Evolutionary conservation across 2,329 filamentous ascomycete species (phyloP), one percentile per base, ranked within the genome.

Genomic region (Cercospora janseana): DNA sequence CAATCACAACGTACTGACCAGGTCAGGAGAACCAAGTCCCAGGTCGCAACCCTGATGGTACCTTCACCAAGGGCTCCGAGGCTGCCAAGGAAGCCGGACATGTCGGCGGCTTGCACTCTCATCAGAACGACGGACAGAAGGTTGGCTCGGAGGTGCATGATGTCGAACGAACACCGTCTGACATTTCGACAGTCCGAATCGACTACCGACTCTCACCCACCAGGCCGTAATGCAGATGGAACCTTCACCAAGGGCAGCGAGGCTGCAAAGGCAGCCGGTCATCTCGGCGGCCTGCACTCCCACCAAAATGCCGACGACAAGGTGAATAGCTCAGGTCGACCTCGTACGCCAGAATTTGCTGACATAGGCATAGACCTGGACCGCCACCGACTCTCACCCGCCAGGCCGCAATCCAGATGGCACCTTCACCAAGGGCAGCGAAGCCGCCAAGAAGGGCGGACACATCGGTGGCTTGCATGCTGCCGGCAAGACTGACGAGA

Each of bases 1-100:
- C 28, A 12, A 12, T 6, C 6, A 1, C 8, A 13, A 16, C 32
- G 37, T 21, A 46, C 43, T 10, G 8, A n/a, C 18, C 10, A 38
- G 6, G n/a, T 6, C n/a, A 45, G 13, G 48, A 53, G 9, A 26
- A 49, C 9, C 35, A 48, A 38, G 24, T 37, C 7, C 27, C 64
- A 5, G 68, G 61, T 21, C 59, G 66, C 43, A 58, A 63, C 44
- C 55, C 51, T 29, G 51, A 57, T 32, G 56, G 58, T 23, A 58
- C 57, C 6, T 61, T 61, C 53, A 49, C 46, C 44, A 59, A 58
- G 28, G 59, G 59, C 45, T 52, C 46, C 21, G 49, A 54, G 37
- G 54, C 54, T 8, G 59, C 59, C 9, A 56, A 55, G 37, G 54
- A 61, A 37, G 59, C 59, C 8, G 58, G 58, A 12, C 59, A 58